phyloP scores from a whole-genome alignment of 23 red algal species.

The Gracilaria caudata region DNA sequence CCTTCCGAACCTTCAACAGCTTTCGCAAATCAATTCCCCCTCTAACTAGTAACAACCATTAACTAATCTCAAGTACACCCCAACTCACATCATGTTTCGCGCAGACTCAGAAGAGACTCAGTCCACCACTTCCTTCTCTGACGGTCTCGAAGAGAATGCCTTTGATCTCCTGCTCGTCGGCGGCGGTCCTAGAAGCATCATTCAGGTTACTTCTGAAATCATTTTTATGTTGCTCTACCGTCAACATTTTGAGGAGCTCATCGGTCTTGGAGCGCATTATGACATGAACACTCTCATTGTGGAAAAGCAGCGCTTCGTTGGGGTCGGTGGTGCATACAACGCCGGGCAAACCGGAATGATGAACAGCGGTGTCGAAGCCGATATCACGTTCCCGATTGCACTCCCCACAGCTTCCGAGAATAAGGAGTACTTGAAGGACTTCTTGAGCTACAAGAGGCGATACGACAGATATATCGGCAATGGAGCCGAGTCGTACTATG shows the following conservation, averaged over 20 bases:
- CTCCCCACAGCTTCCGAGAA: not conserved
- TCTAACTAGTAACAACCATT: not conserved
- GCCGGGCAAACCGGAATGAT: constrained; percentile 32
- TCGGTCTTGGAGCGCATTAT: constrained; percentile 40
- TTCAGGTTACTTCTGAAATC: constrained; percentile 43
- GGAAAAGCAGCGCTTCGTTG: constrained; percentile 51
- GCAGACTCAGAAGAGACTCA: not conserved
- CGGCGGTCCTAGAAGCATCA: constrained; percentile 51
- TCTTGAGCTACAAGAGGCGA: constrained; percentile 48
- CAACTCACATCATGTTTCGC: not conserved
- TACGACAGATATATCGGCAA: constrained; percentile 24
- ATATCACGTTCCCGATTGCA: constrained; percentile 32
- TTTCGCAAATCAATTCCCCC: not conserved
- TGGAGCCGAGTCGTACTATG: not conserved
- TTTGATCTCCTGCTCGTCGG: constrained; percentile 32
- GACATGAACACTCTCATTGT: constrained; percentile 26
- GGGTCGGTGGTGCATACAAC: constrained; percentile 20
- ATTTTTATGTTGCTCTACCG: constrained; percentile 47
- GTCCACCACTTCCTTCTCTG: not conserved
- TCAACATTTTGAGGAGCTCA: constrained; percentile 38
- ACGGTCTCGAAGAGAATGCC: not conserved
- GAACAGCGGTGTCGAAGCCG: constrained; percentile 40
- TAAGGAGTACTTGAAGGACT: constrained; percentile 1
- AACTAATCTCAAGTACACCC: not conserved
- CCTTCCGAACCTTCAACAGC: not conserved